Base-by-base conservation (phyloP, 345 rosid genomes). In the Rhizophora apiculata region DNA sequence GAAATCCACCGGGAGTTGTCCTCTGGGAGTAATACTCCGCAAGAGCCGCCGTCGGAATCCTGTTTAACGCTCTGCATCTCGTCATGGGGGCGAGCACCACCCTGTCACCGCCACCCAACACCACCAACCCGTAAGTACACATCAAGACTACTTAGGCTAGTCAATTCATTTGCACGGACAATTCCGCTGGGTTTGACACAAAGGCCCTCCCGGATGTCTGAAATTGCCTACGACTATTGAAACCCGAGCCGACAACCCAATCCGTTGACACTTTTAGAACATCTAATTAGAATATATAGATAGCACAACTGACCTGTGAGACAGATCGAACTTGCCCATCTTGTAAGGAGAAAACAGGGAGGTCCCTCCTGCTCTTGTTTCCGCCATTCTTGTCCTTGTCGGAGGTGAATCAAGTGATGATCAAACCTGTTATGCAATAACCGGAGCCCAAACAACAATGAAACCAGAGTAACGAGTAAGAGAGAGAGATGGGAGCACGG, bases 51-150 rank as follows among this genome's bases (percentile, higher is more conserved):
- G 77, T 65, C 6, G 97, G 96, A 57, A 89, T 74, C 60, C 90
- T 89, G 58, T 82, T 72, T 78, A 89, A 65, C 39, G 98, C 96
- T 71, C 98, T 86, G 83, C 97, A 89, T 71, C 98, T 81, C 9
- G 93, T 88, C 96, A 93, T 65, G 8, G 97, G 98, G 53, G 96
- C 97, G 20, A 91, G 83, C 80, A 91, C 96, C 72, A 94, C 81
- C 85, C 98, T 94, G 82, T 62, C 57, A 56, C 65, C 60, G 20
- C 43, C 59, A 51, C 3, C 27, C 54, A 63, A 2, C 48, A 21
- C 48, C 16, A 43, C 49, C 6, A 32, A 8, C 31, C 11, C 10
- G 55, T 24, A 26, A 30, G n/a, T n/a, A 39, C 27, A 13, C 13
- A 27, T 13, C 22, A 24, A 22, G 60, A 22, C 49, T 43, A 13